Base-by-base conservation (phyloP, 2,329 filamentous ascomycete genomes). In the Plenodomus lindquistii region DNA sequence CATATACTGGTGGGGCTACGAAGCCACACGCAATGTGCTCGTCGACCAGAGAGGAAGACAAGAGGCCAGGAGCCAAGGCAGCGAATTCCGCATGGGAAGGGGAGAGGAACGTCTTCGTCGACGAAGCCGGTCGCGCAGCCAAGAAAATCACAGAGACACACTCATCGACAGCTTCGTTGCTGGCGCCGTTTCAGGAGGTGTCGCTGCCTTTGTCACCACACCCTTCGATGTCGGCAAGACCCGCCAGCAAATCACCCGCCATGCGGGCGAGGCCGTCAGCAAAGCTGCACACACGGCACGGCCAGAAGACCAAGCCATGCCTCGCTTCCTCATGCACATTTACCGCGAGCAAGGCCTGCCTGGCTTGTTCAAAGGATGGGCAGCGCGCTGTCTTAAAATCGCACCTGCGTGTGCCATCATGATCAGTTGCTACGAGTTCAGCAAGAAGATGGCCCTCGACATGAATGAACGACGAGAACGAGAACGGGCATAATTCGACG, bases 211-310 rank as follows among this genome's bases (percentile, higher is more conserved):
- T 18, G 80, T 94, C 17, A 99, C 94, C 0, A 97, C 89, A 50
- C 94, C 94, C 0, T 99, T 99, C 63, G 94, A 99, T 65, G 94
- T 99, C 0, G 94, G 94, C 60, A 99, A 99, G 78, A 99, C 94
- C 4, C 81, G 94, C 17, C 92, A 92, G 49, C 94, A 99, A 71
- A 86, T 97, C 0, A 87, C 86, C 62, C 82, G 83, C 40, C 85
- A 94, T 53, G 62, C 73, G 10, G 57, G 68, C 4, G 69, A 71
- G 1, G 65, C 73, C n/a, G 50, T 69, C n/a, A 67, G 70, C 21
- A 59, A 69, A 0, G 67, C 72, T 37, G 73, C 73, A 5, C 76
- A 79, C 37, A 62, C 62, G 40, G 35, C 75, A 43, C 54, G 72
- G 34, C 89, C 92, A 0, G 92, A 96, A 69, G 84, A 91, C 60